Evolutionary conservation across 805 yeast species (phyloP).

Genomic region (Torulaspora franciscae): DNA sequence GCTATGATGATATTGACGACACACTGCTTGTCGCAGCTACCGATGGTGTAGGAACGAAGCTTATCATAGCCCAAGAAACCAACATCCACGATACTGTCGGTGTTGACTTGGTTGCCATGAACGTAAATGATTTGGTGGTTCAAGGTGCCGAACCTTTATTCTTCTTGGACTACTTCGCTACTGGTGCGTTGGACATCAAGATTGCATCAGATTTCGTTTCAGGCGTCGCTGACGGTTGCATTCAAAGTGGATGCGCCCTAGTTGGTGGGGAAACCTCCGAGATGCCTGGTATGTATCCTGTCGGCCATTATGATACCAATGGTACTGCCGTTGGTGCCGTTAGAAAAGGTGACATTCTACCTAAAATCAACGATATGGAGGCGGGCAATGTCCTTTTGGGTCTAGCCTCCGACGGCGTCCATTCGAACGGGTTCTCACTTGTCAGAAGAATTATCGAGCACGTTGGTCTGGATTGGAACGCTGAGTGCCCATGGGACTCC

Average conservation of each 20-base stretch:
- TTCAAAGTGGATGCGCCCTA: slow-evolving; percentile 90
- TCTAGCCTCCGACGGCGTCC: slow-evolving; percentile 85
- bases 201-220: slow-evolving; percentile 83
- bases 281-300: slow-evolving; percentile 98
- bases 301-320: slow-evolving; percentile 94
- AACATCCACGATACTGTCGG: slow-evolving; percentile 96
- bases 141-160: slow-evolving; percentile 98
- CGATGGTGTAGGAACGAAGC: slow-evolving; percentile 98
- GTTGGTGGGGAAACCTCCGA: slow-evolving; percentile 99
- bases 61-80: slow-evolving; percentile 87
- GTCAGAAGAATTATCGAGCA: slow-evolving; percentile 87
- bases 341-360: slow-evolving; percentile 64
- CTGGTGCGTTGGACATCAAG: slow-evolving; percentile 80
- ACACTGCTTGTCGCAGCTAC: slow-evolving; percentile 94
- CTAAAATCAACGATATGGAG: slow-evolving; percentile 60
- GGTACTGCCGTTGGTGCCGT: slow-evolving; percentile 99
- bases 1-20: slow-evolving; percentile 60
- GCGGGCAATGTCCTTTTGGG: slow-evolving; percentile 84
- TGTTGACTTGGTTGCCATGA: slow-evolving; percentile 97
- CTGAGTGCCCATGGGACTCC: slow-evolving; percentile 79
- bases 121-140: slow-evolving; percentile 93
- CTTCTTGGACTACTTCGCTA: slow-evolving; percentile 94
- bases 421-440: slow-evolving; percentile 93
- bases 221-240: slow-evolving; percentile 97
- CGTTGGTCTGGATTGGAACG: slow-evolving; percentile 63